These are phyloP conservation scores for Calocybe gangraenosa DNA, from an alignment of 768 basidiomycete genomes.

Conservation along the genomic window DNA sequence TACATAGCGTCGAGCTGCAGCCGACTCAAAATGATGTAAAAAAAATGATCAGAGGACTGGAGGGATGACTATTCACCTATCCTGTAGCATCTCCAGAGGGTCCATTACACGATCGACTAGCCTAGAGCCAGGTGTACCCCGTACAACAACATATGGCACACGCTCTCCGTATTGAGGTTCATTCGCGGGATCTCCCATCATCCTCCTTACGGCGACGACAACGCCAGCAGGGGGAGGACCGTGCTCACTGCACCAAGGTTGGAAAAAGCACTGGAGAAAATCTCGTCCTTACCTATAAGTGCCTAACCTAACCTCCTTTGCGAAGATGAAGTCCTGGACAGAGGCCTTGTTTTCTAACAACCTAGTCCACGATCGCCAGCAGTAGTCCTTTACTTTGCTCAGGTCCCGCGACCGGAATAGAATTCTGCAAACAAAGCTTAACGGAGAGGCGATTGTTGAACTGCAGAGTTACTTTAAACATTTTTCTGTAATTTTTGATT, in stretches of 20 bases:
- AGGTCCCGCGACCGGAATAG: conserved; percentile 89
- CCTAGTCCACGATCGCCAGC: conserved; percentile 78
- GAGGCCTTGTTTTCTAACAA: conserved; percentile 77
- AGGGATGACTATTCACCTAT: conserved; percentile 41
- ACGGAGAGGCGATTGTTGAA: background rate
- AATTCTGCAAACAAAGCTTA: conserved; percentile 46
- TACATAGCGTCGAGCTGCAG: conserved; percentile 80
- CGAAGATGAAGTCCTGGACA: conserved; percentile 91
- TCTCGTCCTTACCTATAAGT: conserved; percentile 69
- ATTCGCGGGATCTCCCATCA: conserved; percentile 69
- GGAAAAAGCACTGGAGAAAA: background rate
- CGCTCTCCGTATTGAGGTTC: conserved; percentile 93
- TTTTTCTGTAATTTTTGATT: conserved; percentile 88
- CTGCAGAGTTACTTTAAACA: conserved; percentile 69
- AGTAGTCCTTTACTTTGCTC: conserved; percentile 86
- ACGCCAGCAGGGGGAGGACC: conserved; percentile 90
- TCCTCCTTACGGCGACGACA: conserved; percentile 73
- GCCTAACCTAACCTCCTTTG: conserved; percentile 91
- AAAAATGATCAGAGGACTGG: background rate
- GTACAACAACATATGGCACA: conserved; percentile 83
- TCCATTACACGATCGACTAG: conserved; percentile 73
- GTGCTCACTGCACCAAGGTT: conserved; percentile 54
- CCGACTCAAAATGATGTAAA: conserved; percentile 36
- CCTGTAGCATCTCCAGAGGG: conserved; percentile 66
- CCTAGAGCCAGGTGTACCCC: conserved; percentile 56